Percentiles rank a stretch among this genome's conserved stretches.
phyloP scores from a whole-genome alignment of 225 moss, liverwort and hornwort genomes.

The Bryum argenteum region DNA sequence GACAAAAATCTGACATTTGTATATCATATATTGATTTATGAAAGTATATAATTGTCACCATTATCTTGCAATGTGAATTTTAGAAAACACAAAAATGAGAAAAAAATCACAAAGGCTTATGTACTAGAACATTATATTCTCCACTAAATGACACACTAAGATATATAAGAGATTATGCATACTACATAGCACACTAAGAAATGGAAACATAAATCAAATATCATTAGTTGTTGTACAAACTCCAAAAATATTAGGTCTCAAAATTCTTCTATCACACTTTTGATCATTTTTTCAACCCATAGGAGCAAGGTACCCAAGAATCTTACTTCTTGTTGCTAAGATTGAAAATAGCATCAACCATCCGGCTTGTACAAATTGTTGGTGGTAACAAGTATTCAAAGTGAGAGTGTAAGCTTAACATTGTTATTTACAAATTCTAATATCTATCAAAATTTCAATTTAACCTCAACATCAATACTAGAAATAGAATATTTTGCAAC shows the following conservation, averaged over 20 bases:
- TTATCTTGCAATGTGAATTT: not conserved
- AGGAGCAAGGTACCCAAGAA: not conserved
- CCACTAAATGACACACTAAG: rapidly evolving
- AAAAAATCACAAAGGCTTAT: not conserved
- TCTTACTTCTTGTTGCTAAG: not conserved
- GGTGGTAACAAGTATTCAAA: not conserved
- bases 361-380: not conserved
- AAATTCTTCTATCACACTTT: too few species aligned
- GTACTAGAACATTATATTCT: not conserved
- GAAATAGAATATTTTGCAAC: not conserved
- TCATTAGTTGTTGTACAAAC: not conserved
- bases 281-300: too few species aligned
- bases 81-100: not conserved
- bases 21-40: too few species aligned
- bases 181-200: not conserved
- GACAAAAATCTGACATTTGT: too few species aligned
- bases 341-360: not conserved
- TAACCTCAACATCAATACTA: not conserved
- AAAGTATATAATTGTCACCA: too few species aligned
- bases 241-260: too few species aligned
- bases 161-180: not conserved
- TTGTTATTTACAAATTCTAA: not conserved
- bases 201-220: not conserved
- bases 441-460: not conserved
- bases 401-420: not conserved